phyloP scores from a whole-genome alignment of 306 rosid genomes.

The Lablab purpureus region DNA sequence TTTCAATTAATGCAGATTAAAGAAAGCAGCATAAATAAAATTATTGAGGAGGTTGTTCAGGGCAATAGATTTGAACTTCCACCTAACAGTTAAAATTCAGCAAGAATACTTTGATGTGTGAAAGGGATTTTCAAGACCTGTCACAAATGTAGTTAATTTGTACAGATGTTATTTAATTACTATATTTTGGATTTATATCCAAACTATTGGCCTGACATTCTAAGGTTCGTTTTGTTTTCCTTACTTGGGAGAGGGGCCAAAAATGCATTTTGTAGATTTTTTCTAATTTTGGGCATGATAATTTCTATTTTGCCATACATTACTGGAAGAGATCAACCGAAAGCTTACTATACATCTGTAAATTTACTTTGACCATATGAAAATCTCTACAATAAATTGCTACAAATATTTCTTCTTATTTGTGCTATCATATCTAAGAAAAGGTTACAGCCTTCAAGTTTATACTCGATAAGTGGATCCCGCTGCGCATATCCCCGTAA shows the following conservation, averaged over 20 bases:
- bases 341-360: neutral
- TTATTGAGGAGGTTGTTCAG: slow-evolving; percentile 53
- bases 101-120: slow-evolving; percentile 23
- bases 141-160: neutral
- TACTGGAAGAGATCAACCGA: slow-evolving; percentile 13
- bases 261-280: neutral
- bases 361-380: neutral
- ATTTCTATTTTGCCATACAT: slow-evolving; percentile 6
- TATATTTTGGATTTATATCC: neutral
- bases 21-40: slow-evolving; percentile 60
- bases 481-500: slow-evolving; percentile 95
- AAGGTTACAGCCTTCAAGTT: slow-evolving; percentile 96
- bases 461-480: slow-evolving; percentile 97
- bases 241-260: neutral
- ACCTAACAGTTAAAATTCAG: slow-evolving; percentile 13
- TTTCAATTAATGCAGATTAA: slow-evolving; percentile 57
- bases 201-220: neutral
- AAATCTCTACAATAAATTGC: neutral
- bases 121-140: neutral
- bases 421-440: slow-evolving; percentile 99
- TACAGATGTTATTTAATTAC: slow-evolving; percentile 21
- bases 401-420: slow-evolving; percentile 89
- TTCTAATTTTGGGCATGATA: neutral
- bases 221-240: neutral
- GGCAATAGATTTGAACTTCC: slow-evolving; percentile 28